Evolutionary conservation across 129 eudicot genomes (phyloP), one percentile per base, ranked within the genome.

Genomic region (Sambucus nigra): DNA sequence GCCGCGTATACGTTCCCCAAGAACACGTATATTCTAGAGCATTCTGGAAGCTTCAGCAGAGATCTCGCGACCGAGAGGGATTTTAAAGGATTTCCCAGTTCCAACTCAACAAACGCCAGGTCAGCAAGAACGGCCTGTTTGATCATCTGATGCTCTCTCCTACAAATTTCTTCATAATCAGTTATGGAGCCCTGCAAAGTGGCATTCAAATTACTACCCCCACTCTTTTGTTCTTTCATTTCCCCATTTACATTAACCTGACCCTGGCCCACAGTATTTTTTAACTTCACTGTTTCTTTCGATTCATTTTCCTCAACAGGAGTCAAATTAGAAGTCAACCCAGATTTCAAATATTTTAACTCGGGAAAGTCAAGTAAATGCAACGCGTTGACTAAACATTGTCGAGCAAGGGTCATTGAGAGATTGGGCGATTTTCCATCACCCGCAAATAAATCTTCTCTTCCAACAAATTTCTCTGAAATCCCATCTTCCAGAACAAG

Each of bases 1-100:
- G 98, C 98, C 33, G 86, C 95, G 65, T 81, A 85, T 35, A 89
- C 51, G 22, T 73, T 80, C 3, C 88, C 98, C 28, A 79, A 53
- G 61, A 89, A 89, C 45, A 63, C 25, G 28, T 81, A 76, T 18
- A 81, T 64, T 53, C 56, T 76, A 17, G 93, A 78, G 74, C 88
- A 85, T 57, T 76, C 86, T 0, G 79, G 79, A 61, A 84, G 66
- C 57, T 66, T 53, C 65, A 89, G 51, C n/a, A 89, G 86, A 74
- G 94, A 66, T 41, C 70, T 73, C 15, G 98, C 93, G 15, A 73
- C 60, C 32, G 76, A 62, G 46, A 89, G 76, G 22, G 95, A 95
- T 69, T 63, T 74, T 51, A 71, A 60, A 7, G 94, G 77, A 68
- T 89, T 72, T 48, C 84, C 94, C 35, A 84, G 55, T 51, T 75